Base-by-base conservation (phyloP, 306 rosid species). In the Vigna hirtella region DNA sequence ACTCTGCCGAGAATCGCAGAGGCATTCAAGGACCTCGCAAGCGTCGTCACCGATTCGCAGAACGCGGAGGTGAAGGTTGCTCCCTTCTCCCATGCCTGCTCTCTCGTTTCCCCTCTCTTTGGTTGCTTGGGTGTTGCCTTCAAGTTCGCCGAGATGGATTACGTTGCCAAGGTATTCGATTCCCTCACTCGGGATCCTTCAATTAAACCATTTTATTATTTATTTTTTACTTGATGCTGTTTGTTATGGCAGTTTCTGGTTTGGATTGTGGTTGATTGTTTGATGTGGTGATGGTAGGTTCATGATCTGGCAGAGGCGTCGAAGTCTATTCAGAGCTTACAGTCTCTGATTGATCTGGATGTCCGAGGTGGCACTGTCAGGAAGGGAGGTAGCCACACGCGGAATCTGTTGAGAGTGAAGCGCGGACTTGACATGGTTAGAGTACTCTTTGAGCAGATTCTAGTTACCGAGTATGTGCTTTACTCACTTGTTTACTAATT, bases 71-170 rank as follows among this genome's bases (percentile, higher is more conserved):
- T 95, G 10, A 89, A 89, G 49, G 83, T 93, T 28, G 94, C 87
- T 57, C 79, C 90, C 2, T 95, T 95, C 87, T 87, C 96, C 1
- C 82, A 14, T 3, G 99, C 99, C 6, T 95, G 98, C 69, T 79
- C 99, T 56, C 91, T 85, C 30, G 79, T 95, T 34, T 95, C 98
- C 12, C 98, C 99, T 71, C 96, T 95, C 70, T 91, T 95, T 63
- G 93, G 90, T 9, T 95, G 88, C 84, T 77, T 95, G 66, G 99
- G 99, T 45, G 84, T 95, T 50, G 99, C 99, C 36, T 95, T 95
- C 90, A 95, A 89, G 86, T 95, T 95, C 66, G 99, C 99, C 26
- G 99, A 95, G 84, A 92, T 32, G 65, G 99, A 95, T 84, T 95
- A 87, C 59, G 96, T 89, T 38, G 83, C 92, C 81, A 95, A 93